Evolutionary conservation across 306 rosid genomes (phyloP).

Genomic region (Erythrophleum fordii): DNA sequence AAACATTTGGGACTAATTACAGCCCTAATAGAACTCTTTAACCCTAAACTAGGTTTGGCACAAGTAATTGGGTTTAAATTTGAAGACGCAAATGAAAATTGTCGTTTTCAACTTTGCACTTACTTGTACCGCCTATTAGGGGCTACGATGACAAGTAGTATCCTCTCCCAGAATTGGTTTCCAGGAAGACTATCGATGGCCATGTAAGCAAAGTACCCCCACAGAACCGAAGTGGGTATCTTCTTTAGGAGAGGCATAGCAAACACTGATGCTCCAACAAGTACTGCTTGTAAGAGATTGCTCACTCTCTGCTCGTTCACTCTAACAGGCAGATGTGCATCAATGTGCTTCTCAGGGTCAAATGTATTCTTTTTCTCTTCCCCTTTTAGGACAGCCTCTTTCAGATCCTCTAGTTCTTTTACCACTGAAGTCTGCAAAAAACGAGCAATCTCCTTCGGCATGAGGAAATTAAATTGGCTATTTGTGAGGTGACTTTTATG

Average conservation of each 20-base stretch:
- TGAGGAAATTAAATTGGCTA: conserved; percentile 9
- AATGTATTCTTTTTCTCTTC: conserved; percentile 55
- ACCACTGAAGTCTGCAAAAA: conserved; percentile 54
- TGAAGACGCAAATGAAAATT: too few relatives aligned
- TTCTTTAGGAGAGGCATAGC: conserved; percentile 74
- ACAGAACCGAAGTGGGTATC: conserved; percentile 86
- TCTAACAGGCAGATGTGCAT: conserved; percentile 70
- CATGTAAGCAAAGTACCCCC: conserved; percentile 96
- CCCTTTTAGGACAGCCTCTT: conserved; percentile 67
- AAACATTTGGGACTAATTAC: too few relatives aligned
- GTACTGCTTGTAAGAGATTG: conserved; percentile 78
- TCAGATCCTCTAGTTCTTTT: conserved; percentile 77
- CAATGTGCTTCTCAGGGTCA: conserved; percentile 86
- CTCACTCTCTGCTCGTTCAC: conserved; percentile 94
- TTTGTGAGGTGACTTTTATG: not conserved
- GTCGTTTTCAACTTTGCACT: conserved; percentile 27
- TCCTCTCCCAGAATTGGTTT: conserved; percentile 89
- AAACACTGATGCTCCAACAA: conserved; percentile 76
- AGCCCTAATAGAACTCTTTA: too few relatives aligned
- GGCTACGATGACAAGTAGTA: conserved; percentile 65
- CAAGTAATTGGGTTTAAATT: too few relatives aligned
- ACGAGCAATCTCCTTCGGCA: conserved; percentile 10
- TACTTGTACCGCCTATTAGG: conserved; percentile 79
- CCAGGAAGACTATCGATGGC: conserved; percentile 97
- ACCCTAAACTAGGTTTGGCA: too few relatives aligned